Base-by-base conservation (phyloP, 495 filamentous ascomycete genomes). In the Penicillium goetzii region DNA sequence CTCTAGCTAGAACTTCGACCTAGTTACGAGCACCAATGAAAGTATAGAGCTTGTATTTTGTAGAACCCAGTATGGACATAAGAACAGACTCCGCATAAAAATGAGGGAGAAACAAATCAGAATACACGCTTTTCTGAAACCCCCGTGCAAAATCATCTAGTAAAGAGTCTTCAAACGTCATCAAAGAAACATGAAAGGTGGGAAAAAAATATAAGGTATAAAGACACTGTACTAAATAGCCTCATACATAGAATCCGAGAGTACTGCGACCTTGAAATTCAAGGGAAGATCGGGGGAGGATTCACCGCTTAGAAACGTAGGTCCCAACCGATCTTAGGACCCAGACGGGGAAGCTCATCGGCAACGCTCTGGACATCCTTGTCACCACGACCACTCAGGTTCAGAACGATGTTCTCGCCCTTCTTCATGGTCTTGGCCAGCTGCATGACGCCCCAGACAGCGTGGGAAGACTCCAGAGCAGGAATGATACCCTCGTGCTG, bases 331-430 rank as follows among this genome's bases (percentile, higher is more conserved):
- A 99, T 98, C 81, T 88, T 77, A 10, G 96, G 96, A 0, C 95
- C 95, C 62, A 99, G 70, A 61, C 80, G 89, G 25, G 95, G 95
- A 67, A 99, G 78, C 77, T 96, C 92, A 62, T 99, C 95, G 3
- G 95, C 95, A 41, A 99, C 94, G 71, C 91, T 96, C 86, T 98
- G 93, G 41, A 99, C 95, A 75, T 99, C 95, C 85, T 99, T 99
- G 72, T 99, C 95, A 40, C 95, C 95, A 66, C 95, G 83, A 17
- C 95, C 95, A 69, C 89, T 92, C 30, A 99, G 72, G 78, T 94
- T 97, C 40, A 99, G 91, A n/a, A 99, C 94, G 21, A 99, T 81
- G 74, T 97, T 90, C 77, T 97, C 78, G 30, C 86, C 94, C 82
- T 90, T 89, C 43, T 84, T 80, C 92, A 98, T 93, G 62, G 87